Conservation (phyloP, 345 rosid genomes). For the Gossypium anomalum region DNA sequence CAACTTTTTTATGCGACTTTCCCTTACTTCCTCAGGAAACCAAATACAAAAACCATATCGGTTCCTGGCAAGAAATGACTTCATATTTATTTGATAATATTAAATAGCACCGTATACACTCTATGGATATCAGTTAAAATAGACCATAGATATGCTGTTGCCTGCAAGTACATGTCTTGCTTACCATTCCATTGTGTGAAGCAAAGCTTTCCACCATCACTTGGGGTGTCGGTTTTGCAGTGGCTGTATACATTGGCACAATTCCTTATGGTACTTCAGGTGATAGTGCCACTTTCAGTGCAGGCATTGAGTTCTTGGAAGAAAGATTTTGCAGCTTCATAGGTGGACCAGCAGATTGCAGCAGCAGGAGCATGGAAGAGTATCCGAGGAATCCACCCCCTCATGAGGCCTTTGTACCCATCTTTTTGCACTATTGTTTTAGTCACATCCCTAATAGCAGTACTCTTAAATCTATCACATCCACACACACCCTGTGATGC, state of each 20-base stretch:
- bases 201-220: background rate
- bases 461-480: constrained; percentile 75
- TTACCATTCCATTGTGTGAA: constrained; percentile 2
- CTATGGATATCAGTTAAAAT: constrained; percentile 5
- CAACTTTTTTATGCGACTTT: constrained; percentile 6
- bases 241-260: constrained; percentile 13
- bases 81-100: background rate
- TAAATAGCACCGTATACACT: constrained; percentile 16
- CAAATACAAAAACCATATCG: background rate
- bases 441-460: constrained; percentile 67
- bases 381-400: constrained; percentile 98
- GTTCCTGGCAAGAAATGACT: background rate
- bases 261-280: constrained; percentile 29
- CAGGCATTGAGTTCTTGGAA: constrained; percentile 53
- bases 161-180: constrained; percentile 2
- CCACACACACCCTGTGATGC: constrained; percentile 91
- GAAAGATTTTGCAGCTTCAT: constrained; percentile 71
- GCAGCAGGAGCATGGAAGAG: constrained; percentile 99
- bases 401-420: constrained; percentile 76
- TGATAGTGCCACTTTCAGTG: constrained; percentile 28
- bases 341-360: constrained; percentile 95
- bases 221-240: background rate
- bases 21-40: constrained; percentile 1
- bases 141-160: background rate
- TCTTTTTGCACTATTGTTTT: constrained; percentile 69